A percentile compares a stretch with the other conserved stretches of the same genome.
phyloP scores from a whole-genome alignment of 257 asterid genomes.

The Solanum clarkiae region DNA sequence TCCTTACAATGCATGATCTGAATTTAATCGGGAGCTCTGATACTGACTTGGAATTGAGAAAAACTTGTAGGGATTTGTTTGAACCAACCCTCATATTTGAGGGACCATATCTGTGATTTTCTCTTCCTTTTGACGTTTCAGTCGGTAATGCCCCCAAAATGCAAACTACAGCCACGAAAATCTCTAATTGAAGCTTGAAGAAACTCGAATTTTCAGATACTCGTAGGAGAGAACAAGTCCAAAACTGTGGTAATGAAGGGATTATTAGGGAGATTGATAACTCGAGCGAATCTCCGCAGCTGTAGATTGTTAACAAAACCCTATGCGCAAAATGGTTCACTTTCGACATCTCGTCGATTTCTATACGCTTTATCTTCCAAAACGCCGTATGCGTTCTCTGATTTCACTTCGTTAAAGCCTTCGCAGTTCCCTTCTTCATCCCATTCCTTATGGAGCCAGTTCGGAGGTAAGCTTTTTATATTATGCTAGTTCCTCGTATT shows the following conservation, averaged over 20 bases:
- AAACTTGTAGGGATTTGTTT: background rate
- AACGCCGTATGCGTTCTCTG: background rate
- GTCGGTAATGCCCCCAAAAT: background rate
- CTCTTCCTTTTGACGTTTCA: background rate
- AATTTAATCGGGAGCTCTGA: too few relatives aligned
- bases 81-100: background rate
- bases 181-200: background rate
- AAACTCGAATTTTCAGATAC: background rate
- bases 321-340: slow-evolving; percentile 3
- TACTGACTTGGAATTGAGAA: too few relatives aligned
- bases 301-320: slow-evolving; percentile 22
- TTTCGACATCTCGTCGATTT: slow-evolving; percentile 14
- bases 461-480: slow-evolving; percentile 28
- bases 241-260: slow-evolving; percentile 21
- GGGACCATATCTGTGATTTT: background rate
- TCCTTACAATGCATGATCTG: too few relatives aligned
- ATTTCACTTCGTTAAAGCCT: slow-evolving; percentile 11
- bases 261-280: slow-evolving; percentile 22
- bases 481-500: background rate
- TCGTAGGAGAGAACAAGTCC: background rate
- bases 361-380: slow-evolving; percentile 17
- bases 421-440: slow-evolving; percentile 4
- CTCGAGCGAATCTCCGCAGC: slow-evolving; percentile 20
- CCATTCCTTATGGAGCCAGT: slow-evolving; percentile 16
- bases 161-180: background rate